Conservation (phyloP, 2,329 filamentous ascomycete genomes). For the Phaeoacremonium minimum region DNA sequence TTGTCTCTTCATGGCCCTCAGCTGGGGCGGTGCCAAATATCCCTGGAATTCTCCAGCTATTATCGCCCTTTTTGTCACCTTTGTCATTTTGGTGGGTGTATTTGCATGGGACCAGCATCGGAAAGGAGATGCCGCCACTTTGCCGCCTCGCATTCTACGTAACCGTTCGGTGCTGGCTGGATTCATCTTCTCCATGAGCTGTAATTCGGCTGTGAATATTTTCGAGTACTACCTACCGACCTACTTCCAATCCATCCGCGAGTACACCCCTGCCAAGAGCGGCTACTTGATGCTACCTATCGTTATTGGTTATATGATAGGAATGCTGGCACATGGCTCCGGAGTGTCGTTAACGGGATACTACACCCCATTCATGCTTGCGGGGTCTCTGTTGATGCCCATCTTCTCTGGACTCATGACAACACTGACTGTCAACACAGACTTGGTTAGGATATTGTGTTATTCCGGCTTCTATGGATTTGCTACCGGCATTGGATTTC, state of each 20-base stretch:
- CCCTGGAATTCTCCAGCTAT: conserved; percentile 24
- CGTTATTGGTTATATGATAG: conserved; percentile 26
- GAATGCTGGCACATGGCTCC: conserved; percentile 25
- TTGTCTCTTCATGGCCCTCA: conserved; percentile 29
- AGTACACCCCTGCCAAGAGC: conserved; percentile 20
- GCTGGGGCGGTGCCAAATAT: conserved; percentile 31
- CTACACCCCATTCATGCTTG: conserved; percentile 7
- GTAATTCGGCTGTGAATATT: conserved; percentile 5
- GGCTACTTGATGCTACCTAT: conserved; percentile 29
- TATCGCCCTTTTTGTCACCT: conserved; percentile 23
- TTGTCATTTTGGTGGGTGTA: conserved; percentile 10
- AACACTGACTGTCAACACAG: conserved; percentile 3
- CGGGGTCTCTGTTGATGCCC: conserved; percentile 4
- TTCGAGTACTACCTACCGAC: conserved; percentile 29
- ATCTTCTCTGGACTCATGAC: conserved; percentile 7
- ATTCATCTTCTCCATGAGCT: conserved; percentile 23
- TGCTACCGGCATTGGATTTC: conserved; percentile 5
- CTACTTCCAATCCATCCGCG: conserved; percentile 33
- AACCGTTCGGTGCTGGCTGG: conserved; percentile 23
- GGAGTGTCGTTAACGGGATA: conserved; percentile 24
- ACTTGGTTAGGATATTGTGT: conserved; percentile 3
- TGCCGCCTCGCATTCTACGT: conserved; percentile 11
- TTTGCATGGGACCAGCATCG: conserved; percentile 26
- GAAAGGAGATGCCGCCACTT: conserved; percentile 25
- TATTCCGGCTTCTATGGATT: conserved; percentile 6